phyloP scores from a whole-genome alignment of 179 eudicot species.

The Carnegiea gigantea region DNA sequence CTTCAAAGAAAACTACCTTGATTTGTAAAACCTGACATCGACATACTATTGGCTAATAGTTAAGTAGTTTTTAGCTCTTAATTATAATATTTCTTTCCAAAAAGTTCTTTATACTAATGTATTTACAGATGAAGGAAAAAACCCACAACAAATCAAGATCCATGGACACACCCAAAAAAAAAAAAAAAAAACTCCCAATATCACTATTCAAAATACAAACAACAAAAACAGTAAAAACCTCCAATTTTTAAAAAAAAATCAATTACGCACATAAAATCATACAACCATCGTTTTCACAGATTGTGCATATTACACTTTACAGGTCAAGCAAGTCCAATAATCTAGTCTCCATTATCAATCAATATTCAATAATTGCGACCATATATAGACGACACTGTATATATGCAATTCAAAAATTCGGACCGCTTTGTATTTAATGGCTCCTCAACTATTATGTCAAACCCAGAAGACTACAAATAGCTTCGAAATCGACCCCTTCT shows the following conservation, averaged over 20 bases:
- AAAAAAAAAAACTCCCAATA: too few species aligned
- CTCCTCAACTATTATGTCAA: background rate
- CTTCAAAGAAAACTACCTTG: too few species aligned
- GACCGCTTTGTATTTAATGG: background rate
- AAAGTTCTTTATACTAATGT: too few species aligned
- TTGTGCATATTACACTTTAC: background rate
- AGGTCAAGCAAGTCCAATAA: conserved; percentile 4
- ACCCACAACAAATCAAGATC: too few species aligned
- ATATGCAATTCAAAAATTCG: background rate
- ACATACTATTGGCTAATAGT: too few species aligned
- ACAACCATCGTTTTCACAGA: background rate
- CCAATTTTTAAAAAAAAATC: too few species aligned
- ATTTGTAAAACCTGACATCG: too few species aligned
- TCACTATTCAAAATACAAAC: background rate
- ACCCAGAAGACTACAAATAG: conserved; percentile 9
- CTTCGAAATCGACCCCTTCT: background rate
- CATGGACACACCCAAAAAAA: too few species aligned
- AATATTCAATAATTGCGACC: conserved; percentile 1
- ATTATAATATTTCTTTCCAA: too few species aligned
- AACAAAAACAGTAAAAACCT: background rate
- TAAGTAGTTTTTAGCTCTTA: too few species aligned
- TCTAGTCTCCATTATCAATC: background rate
- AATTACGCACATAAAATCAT: too few species aligned
- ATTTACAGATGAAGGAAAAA: too few species aligned
- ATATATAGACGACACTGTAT: background rate